A percentile compares a stretch with the other conserved stretches of the same genome.
Conservation (phyloP, 371 early-diverging fungal genomes). For the Apophysomyces sp. region DNA sequence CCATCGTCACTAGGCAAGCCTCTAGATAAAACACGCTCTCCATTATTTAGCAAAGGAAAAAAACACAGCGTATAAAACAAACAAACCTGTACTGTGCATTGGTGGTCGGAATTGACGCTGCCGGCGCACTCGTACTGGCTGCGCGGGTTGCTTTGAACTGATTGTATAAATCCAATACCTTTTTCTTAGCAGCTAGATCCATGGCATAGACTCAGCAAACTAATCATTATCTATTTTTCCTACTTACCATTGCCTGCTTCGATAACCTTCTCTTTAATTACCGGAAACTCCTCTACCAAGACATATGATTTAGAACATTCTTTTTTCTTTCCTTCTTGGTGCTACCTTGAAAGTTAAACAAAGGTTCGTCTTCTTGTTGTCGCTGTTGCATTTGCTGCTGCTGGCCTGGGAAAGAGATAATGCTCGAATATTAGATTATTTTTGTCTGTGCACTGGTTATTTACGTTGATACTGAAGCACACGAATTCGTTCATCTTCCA, state of each 20-base stretch:
- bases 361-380: constrained; percentile 27
- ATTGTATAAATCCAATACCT: constrained; percentile 44
- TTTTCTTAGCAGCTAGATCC: constrained; percentile 46
- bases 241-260: constrained; percentile 49
- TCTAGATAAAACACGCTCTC: constrained; percentile 10
- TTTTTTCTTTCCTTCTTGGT: background rate
- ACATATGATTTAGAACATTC: background rate
- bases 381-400: constrained; percentile 9
- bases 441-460: background rate
- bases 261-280: constrained; percentile 48
- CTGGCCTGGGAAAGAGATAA: constrained; percentile 10
- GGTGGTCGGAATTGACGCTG: constrained; percentile 37
- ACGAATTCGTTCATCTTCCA: constrained; percentile 36
- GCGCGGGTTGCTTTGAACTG: constrained; percentile 38
- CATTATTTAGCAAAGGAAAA: background rate
- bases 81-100: constrained; percentile 45
- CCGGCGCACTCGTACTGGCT: constrained; percentile 7
- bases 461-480: constrained; percentile 14
- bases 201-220: background rate
- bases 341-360: constrained; percentile 46
- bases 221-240: background rate
- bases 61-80: background rate
- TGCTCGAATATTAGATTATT: too few relatives aligned
- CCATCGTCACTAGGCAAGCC: constrained; percentile 47
- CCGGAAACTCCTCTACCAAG: constrained; percentile 40